Percentiles rank a stretch among this genome's conserved stretches.
phyloP scores from a whole-genome alignment of 495 filamentous ascomycete species.

The Aspergillus egyptiacus region DNA sequence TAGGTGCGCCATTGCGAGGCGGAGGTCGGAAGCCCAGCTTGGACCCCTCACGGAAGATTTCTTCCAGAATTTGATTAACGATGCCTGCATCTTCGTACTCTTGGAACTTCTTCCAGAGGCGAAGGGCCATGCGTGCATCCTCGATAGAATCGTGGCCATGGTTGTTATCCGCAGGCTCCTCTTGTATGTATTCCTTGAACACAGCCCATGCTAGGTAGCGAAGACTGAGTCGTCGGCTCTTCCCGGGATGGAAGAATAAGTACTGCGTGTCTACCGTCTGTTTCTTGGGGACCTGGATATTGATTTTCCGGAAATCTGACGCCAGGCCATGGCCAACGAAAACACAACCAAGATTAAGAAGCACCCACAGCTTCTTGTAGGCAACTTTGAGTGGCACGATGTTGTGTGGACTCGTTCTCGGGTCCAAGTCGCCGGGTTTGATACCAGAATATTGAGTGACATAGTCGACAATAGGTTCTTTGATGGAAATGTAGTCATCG shows the following conservation, averaged over 20 bases:
- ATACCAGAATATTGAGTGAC: constrained; percentile 91
- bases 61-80: constrained; percentile 63
- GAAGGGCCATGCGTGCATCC: constrained; percentile 83
- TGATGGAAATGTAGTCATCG: constrained; percentile 91
- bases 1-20: constrained; percentile 30
- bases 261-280: constrained; percentile 93
- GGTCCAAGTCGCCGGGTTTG: constrained; percentile 74
- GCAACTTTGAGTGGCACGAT: constrained; percentile 83
- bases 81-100: constrained; percentile 84
- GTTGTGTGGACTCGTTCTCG: constrained; percentile 63
- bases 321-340: constrained; percentile 91
- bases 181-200: constrained; percentile 86
- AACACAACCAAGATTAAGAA: constrained; percentile 86
- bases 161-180: constrained; percentile 49
- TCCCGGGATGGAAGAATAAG: constrained; percentile 64
- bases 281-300: constrained; percentile 86
- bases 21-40: constrained; percentile 72
- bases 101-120: constrained; percentile 82
- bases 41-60: constrained; percentile 70
- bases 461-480: constrained; percentile 91
- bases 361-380: constrained; percentile 96
- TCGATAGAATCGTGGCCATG: constrained; percentile 82
- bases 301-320: constrained; percentile 95
- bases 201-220: constrained; percentile 84
- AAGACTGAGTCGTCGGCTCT: constrained; percentile 71